phyloP scores from a whole-genome alignment of 2,329 filamentous ascomycete species.

The Leptographium procerum region DNA sequence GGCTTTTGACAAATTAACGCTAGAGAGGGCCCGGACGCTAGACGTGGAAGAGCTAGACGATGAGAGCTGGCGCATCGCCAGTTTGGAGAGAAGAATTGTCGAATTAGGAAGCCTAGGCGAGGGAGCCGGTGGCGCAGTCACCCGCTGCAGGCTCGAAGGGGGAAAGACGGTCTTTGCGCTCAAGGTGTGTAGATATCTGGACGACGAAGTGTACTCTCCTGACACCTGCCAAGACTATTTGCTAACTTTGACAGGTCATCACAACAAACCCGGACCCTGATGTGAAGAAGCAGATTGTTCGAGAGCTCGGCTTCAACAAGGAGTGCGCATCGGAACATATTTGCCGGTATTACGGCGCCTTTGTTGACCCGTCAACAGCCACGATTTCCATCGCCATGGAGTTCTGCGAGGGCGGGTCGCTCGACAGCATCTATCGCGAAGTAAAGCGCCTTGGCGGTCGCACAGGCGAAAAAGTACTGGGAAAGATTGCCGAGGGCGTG shows the following conservation, averaged over 20 bases:
- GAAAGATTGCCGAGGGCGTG: constrained; percentile 93
- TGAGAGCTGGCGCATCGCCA: constrained; percentile 88
- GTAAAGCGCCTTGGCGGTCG: constrained; percentile 90
- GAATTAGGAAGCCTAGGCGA: constrained; percentile 87
- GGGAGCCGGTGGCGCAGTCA: constrained; percentile 91
- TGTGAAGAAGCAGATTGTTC: constrained; percentile 95
- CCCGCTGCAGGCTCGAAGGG: constrained; percentile 75
- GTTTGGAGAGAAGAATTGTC: constrained; percentile 73
- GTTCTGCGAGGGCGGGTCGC: constrained; percentile 90
- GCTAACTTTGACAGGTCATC: constrained; percentile 56
- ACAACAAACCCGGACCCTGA: constrained; percentile 96
- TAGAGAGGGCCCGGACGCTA: constrained; percentile 71
- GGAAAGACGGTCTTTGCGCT: constrained; percentile 92
- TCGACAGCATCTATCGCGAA: constrained; percentile 95
- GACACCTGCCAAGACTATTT: neutral
- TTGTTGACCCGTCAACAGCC: constrained; percentile 88
- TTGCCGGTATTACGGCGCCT: constrained; percentile 93
- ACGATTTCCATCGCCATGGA: constrained; percentile 99
- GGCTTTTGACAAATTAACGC: constrained; percentile 65
- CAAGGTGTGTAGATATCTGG: constrained; percentile 59
- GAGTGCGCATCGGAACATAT: constrained; percentile 93
- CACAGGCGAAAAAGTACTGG: constrained; percentile 92
- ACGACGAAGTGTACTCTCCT: neutral
- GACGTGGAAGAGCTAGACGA: constrained; percentile 95
- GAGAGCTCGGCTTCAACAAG: constrained; percentile 96